Evolutionary conservation across 2,329 filamentous ascomycete species (phyloP).

Genomic region (Cyclaneusma minus): DNA sequence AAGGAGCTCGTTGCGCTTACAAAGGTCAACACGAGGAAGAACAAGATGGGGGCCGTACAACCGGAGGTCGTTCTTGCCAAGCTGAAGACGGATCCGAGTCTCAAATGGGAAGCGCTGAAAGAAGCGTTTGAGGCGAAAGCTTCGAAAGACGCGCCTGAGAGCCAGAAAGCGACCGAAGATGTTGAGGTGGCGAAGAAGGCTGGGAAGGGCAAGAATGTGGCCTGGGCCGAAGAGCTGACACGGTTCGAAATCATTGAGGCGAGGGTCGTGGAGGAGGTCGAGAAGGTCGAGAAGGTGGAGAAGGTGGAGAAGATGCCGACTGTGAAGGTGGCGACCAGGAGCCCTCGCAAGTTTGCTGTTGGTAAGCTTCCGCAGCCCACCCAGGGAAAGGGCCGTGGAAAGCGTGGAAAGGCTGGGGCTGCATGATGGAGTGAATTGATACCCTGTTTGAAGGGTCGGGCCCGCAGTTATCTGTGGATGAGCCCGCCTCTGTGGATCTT

Average conservation of each 20-base stretch:
- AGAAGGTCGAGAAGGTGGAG: conserved; percentile 11
- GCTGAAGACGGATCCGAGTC: conserved; percentile 23
- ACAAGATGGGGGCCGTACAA: conserved; percentile 23
- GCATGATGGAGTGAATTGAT: too few relatives aligned
- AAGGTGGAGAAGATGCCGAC: conserved; percentile 12
- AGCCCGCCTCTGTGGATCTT: too few relatives aligned
- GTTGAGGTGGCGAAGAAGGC: conserved; percentile 13
- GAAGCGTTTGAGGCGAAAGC: conserved; percentile 17
- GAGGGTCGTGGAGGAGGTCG: conserved; percentile 10
- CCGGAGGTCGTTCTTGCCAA: conserved; percentile 16
- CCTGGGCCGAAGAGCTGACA: conserved; percentile 17
- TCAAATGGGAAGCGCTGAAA: conserved; percentile 19
- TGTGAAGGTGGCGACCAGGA: conserved; percentile 12
- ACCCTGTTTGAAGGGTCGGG: too few relatives aligned
- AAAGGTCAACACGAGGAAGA: conserved; percentile 27
- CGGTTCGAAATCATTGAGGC: conserved; percentile 13
- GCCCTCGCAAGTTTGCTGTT: too few relatives aligned
- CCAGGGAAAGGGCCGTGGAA: too few relatives aligned
- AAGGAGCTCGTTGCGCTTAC: conserved; percentile 27
- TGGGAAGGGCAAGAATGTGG: conserved; percentile 14
- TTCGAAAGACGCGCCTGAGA: conserved; percentile 7
- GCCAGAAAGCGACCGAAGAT: conserved; percentile 11
- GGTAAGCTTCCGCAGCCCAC: too few relatives aligned
- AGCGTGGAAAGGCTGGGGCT: too few relatives aligned
- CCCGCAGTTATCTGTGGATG: too few relatives aligned